A percentile compares a stretch with the other conserved stretches of the same genome.
Evolutionary conservation across 768 basidiomycete genomes (phyloP).

Genomic region (Leccinum arenicola): DNA sequence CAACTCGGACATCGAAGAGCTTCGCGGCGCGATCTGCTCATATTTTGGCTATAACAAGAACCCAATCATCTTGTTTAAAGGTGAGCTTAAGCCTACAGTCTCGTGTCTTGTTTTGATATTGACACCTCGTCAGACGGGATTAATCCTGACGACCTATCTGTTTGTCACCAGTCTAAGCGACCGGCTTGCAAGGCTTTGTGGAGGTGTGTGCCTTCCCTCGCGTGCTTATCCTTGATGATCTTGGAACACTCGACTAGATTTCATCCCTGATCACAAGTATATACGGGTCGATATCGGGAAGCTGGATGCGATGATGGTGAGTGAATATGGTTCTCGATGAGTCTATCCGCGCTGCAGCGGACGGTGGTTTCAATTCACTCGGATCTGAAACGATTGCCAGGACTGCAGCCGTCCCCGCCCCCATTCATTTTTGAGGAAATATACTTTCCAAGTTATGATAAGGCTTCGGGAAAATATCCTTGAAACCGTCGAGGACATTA

Average conservation of each 20-base stretch:
- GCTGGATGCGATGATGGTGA: slow-evolving; percentile 63
- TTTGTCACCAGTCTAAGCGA: slow-evolving; percentile 70
- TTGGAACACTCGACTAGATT: slow-evolving; percentile 42
- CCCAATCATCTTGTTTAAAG: slow-evolving; percentile 66
- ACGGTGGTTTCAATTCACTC: slow-evolving; percentile 72
- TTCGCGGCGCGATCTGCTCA: slow-evolving; percentile 74
- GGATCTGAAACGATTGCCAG: slow-evolving; percentile 76
- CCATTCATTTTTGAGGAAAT: slow-evolving; percentile 74
- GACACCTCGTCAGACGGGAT: slow-evolving; percentile 51
- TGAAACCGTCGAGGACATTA: slow-evolving; percentile 59
- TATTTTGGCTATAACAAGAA: slow-evolving; percentile 74
- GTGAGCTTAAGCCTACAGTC: slow-evolving; percentile 35
- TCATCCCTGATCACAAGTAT: slow-evolving; percentile 64
- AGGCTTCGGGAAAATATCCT: slow-evolving; percentile 70
- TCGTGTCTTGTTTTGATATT: not conserved
- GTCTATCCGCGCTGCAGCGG: slow-evolving; percentile 74
- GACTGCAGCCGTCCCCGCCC: slow-evolving; percentile 69
- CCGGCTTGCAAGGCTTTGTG: slow-evolving; percentile 61
- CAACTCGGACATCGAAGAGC: slow-evolving; percentile 66
- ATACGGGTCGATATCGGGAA: slow-evolving; percentile 77
- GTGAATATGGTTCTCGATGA: slow-evolving; percentile 69
- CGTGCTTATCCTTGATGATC: not conserved
- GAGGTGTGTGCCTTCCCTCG: slow-evolving; percentile 49
- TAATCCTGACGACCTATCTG: slow-evolving; percentile 60
- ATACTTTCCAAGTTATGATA: slow-evolving; percentile 78